A percentile compares a stretch with the other conserved stretches of the same genome.
These are phyloP conservation scores for Chenopodium album DNA, from an alignment of 148 eudicot genomes.

Conservation along the genomic window DNA sequence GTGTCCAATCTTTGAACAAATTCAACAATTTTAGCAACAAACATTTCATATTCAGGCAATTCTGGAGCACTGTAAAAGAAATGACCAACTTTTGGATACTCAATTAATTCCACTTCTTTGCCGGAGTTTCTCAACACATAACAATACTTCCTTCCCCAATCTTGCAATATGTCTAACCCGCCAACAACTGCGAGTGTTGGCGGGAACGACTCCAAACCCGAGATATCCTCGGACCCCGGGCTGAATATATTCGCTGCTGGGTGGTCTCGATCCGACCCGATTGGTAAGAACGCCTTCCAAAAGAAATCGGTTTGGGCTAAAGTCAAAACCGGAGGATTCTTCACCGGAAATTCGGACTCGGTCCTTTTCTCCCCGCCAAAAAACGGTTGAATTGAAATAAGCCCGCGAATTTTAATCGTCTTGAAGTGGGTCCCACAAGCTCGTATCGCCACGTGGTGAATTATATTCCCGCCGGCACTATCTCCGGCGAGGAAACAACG, in stretches of 20 bases:
- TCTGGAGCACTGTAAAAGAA: constrained; percentile 30
- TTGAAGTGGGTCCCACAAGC: constrained; percentile 15
- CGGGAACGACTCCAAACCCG: constrained; percentile 30
- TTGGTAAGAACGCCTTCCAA: constrained; percentile 49
- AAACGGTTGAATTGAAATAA: constrained; percentile 39
- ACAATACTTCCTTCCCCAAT: constrained; percentile 36
- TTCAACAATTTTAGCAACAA: constrained; percentile 17
- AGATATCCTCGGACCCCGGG: neutral
- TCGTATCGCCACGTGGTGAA: constrained; percentile 37
- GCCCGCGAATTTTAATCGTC: constrained; percentile 31
- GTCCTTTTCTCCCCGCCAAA: constrained; percentile 48
- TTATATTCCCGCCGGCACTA: constrained; percentile 46
- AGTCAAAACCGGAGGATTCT: neutral
- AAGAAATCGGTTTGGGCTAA: constrained; percentile 28
- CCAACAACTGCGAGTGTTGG: constrained; percentile 33
- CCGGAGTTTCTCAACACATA: constrained; percentile 34
- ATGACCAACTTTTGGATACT: constrained; percentile 36
- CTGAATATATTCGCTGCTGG: constrained; percentile 31
- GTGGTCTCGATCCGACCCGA: constrained; percentile 41
- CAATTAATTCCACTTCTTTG: constrained; percentile 37
- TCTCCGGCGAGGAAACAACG: constrained; percentile 45
- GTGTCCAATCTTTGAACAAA: constrained; percentile 25
- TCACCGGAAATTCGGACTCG: constrained; percentile 30
- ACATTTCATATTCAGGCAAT: constrained; percentile 21
- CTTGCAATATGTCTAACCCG: constrained; percentile 41